A percentile compares a stretch with the other conserved stretches of the same genome.
These are phyloP conservation scores for Dendrocalamus sinicus DNA, from an alignment of 176 grass and related monocot species.

Conservation along the genomic window DNA sequence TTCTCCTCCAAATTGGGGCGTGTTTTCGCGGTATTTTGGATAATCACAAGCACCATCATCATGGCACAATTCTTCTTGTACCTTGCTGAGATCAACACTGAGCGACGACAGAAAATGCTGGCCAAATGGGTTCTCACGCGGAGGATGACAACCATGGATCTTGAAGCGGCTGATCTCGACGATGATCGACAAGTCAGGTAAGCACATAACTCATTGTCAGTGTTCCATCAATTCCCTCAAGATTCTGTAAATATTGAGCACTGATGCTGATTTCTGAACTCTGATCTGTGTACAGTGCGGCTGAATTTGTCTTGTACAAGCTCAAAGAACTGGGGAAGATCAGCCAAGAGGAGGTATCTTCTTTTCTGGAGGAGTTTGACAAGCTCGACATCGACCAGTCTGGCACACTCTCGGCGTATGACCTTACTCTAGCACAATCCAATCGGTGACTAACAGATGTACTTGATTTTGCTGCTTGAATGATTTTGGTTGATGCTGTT, in stretches of 20 bases:
- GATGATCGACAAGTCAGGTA: constrained; percentile 62
- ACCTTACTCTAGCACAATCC: constrained; percentile 63
- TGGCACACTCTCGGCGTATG: constrained; percentile 63
- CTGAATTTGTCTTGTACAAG: constrained; percentile 96
- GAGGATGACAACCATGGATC: constrained; percentile 70
- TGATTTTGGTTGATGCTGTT: constrained; percentile 1
- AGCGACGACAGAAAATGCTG: constrained; percentile 74
- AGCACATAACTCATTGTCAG: constrained; percentile 31
- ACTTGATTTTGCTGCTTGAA: constrained; percentile 11
- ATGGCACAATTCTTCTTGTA: constrained; percentile 85
- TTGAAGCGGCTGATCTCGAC: constrained; percentile 92
- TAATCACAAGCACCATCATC: constrained; percentile 68
- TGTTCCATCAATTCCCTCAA: neutral
- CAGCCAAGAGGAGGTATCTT: constrained; percentile 78
- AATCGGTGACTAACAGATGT: constrained; percentile 28
- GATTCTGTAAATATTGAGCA: neutral
- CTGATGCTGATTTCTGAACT: neutral
- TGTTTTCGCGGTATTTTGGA: constrained; percentile 85
- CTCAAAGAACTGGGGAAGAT: constrained; percentile 97
- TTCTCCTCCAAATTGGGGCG: constrained; percentile 73
- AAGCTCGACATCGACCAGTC: constrained; percentile 83
- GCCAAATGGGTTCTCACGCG: constrained; percentile 82
- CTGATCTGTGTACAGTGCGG: constrained; percentile 61
- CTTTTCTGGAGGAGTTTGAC: constrained; percentile 84
- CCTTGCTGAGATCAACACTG: constrained; percentile 75